phyloP scores from a whole-genome alignment of 176 grass and related monocot species.

The Areca catechu region DNA sequence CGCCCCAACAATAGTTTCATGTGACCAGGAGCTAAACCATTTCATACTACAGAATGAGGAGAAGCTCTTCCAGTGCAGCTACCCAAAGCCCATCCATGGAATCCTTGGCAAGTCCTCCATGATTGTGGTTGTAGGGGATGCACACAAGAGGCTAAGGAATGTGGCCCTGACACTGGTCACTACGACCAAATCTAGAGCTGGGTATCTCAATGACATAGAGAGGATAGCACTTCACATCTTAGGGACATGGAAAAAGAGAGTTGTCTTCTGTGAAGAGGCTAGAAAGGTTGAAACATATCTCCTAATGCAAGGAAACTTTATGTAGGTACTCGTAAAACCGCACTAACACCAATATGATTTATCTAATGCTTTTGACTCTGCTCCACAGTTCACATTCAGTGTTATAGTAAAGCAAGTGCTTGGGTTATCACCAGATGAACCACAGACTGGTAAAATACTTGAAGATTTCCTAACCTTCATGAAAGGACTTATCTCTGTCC shows the following conservation, averaged over 20 bases:
- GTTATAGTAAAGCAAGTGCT: conserved; percentile 97
- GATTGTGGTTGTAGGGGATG: conserved; percentile 75
- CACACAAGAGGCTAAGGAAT: conserved; percentile 72
- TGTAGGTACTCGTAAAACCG: conserved; percentile 18
- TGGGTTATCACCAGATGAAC: conserved; percentile 64
- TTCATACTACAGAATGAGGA: conserved; percentile 97
- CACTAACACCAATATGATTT: background rate
- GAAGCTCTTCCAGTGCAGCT: conserved; percentile 85
- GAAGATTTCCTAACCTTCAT: conserved; percentile 88
- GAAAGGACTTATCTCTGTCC: conserved; percentile 92
- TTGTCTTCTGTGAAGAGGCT: conserved; percentile 66
- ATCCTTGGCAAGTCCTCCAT: conserved; percentile 90
- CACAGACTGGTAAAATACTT: conserved; percentile 55
- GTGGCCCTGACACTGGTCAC: conserved; percentile 60
- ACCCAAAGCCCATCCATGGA: conserved; percentile 71
- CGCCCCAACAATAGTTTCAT: conserved; percentile 66
- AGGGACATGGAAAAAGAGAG: conserved; percentile 27
- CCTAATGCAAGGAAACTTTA: conserved; percentile 22
- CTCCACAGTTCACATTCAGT: conserved; percentile 71
- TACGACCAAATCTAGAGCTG: conserved; percentile 59
- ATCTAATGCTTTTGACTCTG: conserved; percentile 2
- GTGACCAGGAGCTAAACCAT: conserved; percentile 84
- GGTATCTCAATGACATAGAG: conserved; percentile 72
- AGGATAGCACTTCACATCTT: conserved; percentile 53
- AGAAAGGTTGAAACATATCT: conserved; percentile 55